Evolutionary conservation across 345 rosid genomes (phyloP), one percentile per base, ranked within the genome.

Genomic region (Eucalyptus pumila): DNA sequence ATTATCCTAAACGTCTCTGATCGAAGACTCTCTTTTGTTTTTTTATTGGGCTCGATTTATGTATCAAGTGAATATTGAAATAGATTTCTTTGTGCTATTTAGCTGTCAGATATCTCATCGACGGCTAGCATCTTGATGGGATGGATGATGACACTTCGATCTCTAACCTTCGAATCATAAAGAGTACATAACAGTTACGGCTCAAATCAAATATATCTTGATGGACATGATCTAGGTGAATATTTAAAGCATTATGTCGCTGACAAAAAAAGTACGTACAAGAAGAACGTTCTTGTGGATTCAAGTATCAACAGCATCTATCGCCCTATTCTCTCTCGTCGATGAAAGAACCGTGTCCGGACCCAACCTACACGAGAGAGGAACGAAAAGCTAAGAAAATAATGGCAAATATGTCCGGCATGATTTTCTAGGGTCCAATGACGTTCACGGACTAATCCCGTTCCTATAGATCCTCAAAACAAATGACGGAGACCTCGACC

Each of bases 61-160:
- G 34, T 30, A 30, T 30, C 9, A 7, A 14, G 34, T 14, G 9
- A 24, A 62, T n/a, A 3, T 56, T 10, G 11, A 4, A 56, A 56
- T 5, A 52, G 4, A 21, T 52, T 10, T 19, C 24, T 19, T 8
- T 8, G 5, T 52, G 69, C 2, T 27, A 13, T 30, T 7, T 60
- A 60, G 8, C 9, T 27, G 3, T 30, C 1, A 26, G 1, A 0
- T 13, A 1, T 27, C 9, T 62, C 1, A 1, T 3, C 1, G 6
- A 32, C 11, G 5, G 4, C 13, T n/a, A n/a, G 0, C 2, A n/a
- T 65, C 37, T 65, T 14, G 10, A n/a, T 65, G 37, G 19, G 16
- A 19, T 9, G 80, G 19, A 6, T 11, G 21, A 34, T 5, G 14
- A 3, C 13, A 11, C 2, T 21, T 40, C 4, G 19, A 34, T 3